Evolutionary conservation across 2,329 filamentous ascomycete species (phyloP).

Genomic region (Chrysoporthe deuterocubensis): DNA sequence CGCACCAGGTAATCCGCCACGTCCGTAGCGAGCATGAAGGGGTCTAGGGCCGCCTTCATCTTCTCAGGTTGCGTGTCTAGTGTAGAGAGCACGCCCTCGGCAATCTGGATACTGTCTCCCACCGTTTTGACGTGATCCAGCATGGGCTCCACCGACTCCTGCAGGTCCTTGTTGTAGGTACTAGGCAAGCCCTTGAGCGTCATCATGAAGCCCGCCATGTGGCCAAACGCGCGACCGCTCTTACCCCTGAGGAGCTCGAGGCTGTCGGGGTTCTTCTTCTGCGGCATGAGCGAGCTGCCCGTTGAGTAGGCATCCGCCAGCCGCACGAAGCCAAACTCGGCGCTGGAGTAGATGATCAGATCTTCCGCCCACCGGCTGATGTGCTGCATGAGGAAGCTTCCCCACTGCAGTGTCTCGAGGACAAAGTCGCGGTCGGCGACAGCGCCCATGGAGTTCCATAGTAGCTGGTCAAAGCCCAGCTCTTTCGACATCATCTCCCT

Average conservation of each 20-base stretch:
- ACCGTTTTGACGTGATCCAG: constrained; percentile 77
- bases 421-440: constrained; percentile 83
- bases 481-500: constrained; percentile 78
- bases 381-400: constrained; percentile 76
- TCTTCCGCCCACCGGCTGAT: constrained; percentile 83
- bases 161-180: constrained; percentile 69
- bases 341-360: constrained; percentile 78
- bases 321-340: constrained; percentile 76
- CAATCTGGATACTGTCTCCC: constrained; percentile 74
- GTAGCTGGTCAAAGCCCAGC: constrained; percentile 75
- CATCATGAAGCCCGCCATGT: constrained; percentile 63
- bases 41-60: constrained; percentile 62
- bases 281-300: constrained; percentile 76
- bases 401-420: constrained; percentile 81
- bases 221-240: constrained; percentile 43
- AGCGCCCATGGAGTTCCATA: constrained; percentile 78
- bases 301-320: constrained; percentile 82
- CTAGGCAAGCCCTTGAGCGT: constrained; percentile 81
- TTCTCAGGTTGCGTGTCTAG: constrained; percentile 70
- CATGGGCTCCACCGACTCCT: constrained; percentile 77
- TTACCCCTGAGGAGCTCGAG: constrained; percentile 71
- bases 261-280: constrained; percentile 83
- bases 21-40: constrained; percentile 71
- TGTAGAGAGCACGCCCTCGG: constrained; percentile 78
- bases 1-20: constrained; percentile 67